A percentile compares a stretch with the other conserved stretches of the same genome.
Conservation (phyloP, 768 basidiomycete species). For the Lactarius psammicola region DNA sequence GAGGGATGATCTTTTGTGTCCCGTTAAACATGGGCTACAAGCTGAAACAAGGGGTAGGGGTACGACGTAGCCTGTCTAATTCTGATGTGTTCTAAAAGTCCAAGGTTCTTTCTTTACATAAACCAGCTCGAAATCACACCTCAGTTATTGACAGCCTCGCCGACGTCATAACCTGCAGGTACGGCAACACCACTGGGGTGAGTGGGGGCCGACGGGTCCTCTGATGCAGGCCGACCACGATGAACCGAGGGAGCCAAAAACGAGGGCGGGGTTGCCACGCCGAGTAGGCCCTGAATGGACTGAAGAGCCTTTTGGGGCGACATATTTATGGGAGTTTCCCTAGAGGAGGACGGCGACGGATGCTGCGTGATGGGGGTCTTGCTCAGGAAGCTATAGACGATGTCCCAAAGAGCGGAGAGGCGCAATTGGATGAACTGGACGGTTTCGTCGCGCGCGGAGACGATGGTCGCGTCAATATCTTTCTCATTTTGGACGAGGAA, state of each 20-base stretch:
- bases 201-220: neutral
- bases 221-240: neutral
- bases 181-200: neutral
- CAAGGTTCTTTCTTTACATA: neutral
- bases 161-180: conserved; percentile 12
- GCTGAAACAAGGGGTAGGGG: neutral
- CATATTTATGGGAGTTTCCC: conserved; percentile 7
- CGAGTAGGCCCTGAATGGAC: conserved; percentile 10
- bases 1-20: neutral
- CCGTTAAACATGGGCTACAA: neutral
- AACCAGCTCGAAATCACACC: neutral
- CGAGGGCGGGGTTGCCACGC: neutral
- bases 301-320: conserved; percentile 27
- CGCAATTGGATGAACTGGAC: conserved; percentile 56
- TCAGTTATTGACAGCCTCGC: neutral
- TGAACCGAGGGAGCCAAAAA: neutral
- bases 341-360: conserved; percentile 9
- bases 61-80: neutral
- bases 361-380: conserved; percentile 35
- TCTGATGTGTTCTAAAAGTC: neutral
- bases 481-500: conserved; percentile 59
- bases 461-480: conserved; percentile 58
- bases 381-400: conserved; percentile 45
- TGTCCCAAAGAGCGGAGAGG: conserved; percentile 48
- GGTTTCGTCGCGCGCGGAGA: conserved; percentile 51